Conservation (phyloP, 2,329 filamentous ascomycete species). For the Pestalotiopsis sp. region DNA sequence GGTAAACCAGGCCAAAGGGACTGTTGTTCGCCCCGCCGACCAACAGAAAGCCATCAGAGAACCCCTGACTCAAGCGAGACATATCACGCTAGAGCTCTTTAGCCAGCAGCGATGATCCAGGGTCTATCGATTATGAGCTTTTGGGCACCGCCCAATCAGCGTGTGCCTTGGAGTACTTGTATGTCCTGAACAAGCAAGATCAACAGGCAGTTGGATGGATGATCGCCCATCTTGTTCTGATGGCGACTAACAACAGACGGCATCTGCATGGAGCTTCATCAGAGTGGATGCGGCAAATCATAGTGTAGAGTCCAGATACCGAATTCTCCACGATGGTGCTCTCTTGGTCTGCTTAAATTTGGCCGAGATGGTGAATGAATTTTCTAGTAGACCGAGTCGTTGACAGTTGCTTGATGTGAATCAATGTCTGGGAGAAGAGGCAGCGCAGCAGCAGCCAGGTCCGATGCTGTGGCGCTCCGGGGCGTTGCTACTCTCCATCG, state of each 20-base stretch:
- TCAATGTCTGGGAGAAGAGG: not conserved
- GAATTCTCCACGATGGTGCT: not conserved
- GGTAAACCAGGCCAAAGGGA: not conserved
- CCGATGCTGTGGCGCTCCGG: not conserved
- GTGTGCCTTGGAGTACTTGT: not conserved
- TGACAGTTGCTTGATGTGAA: not conserved
- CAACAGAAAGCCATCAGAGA: not conserved
- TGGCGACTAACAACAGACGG: not conserved
- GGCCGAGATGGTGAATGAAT: not conserved
- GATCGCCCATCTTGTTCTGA: not conserved
- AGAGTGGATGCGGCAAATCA: not conserved
- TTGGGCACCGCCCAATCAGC: not conserved
- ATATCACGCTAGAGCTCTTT: not conserved
- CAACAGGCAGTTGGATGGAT: not conserved
- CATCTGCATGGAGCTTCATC: not conserved
- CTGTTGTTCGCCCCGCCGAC: not conserved
- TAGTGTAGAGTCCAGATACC: not conserved
- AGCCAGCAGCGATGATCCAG: not conserved
- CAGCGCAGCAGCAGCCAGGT: not conserved
- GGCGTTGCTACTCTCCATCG: not conserved
- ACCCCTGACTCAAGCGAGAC: conserved; percentile 5
- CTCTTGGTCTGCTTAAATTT: not conserved
- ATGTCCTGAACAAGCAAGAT: not conserved
- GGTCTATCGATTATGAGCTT: not conserved
- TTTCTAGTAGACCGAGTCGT: not conserved